A percentile compares a stretch with the other conserved stretches of the same genome.
Evolutionary conservation across 75 land plant species (phyloP).

Genomic region (Larix kaempferi): DNA sequence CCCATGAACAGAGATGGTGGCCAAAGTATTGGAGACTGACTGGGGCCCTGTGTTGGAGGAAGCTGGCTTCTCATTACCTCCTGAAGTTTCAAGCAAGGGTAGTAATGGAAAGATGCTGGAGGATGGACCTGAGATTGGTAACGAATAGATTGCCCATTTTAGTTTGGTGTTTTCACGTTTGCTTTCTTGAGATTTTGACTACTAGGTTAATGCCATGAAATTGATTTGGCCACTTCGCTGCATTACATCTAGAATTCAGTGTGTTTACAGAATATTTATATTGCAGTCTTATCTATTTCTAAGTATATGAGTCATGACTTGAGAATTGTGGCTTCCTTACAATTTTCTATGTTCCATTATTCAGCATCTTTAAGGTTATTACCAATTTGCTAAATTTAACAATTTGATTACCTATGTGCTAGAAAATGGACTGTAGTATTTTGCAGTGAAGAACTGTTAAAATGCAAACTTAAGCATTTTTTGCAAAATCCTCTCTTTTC

Average conservation of each 20-base stretch:
- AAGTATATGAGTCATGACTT: too few species aligned
- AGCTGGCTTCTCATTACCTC: constrained; percentile 59
- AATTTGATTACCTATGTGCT: too few species aligned
- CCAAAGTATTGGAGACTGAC: constrained; percentile 37
- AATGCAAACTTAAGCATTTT: background rate
- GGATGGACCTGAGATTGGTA: constrained; percentile 48
- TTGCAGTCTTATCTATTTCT: background rate
- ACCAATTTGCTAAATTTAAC: too few species aligned
- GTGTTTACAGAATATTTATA: background rate
- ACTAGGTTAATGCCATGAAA: background rate
- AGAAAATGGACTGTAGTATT: too few species aligned
- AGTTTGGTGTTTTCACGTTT: background rate
- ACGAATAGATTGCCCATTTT: background rate
- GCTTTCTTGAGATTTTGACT: background rate
- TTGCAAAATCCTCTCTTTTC: background rate
- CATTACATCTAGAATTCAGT: background rate
- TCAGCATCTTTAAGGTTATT: too few species aligned
- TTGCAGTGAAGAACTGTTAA: too few species aligned
- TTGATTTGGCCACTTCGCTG: background rate
- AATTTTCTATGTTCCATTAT: too few species aligned
- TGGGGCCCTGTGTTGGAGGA: constrained; percentile 48
- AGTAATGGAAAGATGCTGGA: constrained; percentile 34
- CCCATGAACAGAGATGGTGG: constrained; percentile 31
- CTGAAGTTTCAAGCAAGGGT: constrained; percentile 28
- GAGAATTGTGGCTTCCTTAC: too few species aligned